Evolutionary conservation across 257 asterid species (phyloP).

Genomic region (Nemophila menziesii): DNA sequence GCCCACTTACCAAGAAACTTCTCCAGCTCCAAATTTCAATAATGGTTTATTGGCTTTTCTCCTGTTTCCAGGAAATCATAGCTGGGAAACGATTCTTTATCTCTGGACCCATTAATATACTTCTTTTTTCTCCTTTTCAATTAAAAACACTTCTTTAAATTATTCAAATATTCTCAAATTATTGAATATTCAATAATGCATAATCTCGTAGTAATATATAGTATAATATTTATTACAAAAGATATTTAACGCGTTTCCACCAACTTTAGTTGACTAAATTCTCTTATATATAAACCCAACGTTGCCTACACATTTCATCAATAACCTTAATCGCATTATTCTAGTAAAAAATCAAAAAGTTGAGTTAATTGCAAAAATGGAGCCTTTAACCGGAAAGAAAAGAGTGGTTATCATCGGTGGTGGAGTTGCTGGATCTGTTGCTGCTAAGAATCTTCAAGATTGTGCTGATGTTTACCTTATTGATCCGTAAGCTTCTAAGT

Average conservation of each 20-base stretch:
- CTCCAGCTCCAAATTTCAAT: background rate
- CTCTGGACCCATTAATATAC: too few relatives aligned
- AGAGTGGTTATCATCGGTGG: slow-evolving; percentile 77
- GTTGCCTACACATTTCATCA: background rate
- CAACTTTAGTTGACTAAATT: background rate
- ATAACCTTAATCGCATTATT: background rate
- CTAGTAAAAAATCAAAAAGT: background rate
- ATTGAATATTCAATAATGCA: too few relatives aligned
- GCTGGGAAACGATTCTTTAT: background rate
- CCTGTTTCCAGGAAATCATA: background rate
- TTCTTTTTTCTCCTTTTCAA: too few relatives aligned
- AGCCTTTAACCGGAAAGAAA: slow-evolving; percentile 25
- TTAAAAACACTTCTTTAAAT: too few relatives aligned
- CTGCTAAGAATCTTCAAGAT: slow-evolving; percentile 56
- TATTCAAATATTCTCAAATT: too few relatives aligned
- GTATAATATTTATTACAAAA: background rate
- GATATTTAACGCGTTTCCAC: background rate
- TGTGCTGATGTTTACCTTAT: slow-evolving; percentile 52
- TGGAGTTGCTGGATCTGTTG: slow-evolving; percentile 59
- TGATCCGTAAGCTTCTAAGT: slow-evolving; percentile 44
- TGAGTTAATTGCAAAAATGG: background rate
- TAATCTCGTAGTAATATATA: too few relatives aligned
- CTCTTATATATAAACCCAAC: background rate
- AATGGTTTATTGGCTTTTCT: background rate
- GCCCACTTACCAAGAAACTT: too few relatives aligned